Base-by-base conservation (phyloP, 306 rosid genomes). In the Castanea sativa region DNA sequence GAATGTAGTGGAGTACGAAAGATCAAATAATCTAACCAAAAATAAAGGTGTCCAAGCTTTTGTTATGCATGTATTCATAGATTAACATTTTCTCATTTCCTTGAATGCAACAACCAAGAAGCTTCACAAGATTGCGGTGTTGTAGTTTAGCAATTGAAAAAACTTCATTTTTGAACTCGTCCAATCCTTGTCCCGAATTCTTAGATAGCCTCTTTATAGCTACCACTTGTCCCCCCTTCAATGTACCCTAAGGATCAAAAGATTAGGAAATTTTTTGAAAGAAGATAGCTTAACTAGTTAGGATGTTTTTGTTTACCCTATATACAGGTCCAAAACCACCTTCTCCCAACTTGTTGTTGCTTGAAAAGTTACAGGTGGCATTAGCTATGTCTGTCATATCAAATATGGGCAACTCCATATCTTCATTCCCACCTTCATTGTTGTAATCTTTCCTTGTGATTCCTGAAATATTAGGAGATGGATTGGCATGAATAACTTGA, bases 261-360 rank as follows among this genome's bases (percentile, higher is more conserved):
- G 27, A 27, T 23, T 5, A 6, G 13, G 23, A 20, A 21, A 59
- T 9, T 20, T 59, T 59, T 0, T 82, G 5, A 49, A 49, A 49
- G 53, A 27, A 59, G 27, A 23, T 15, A 15, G 45, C 23, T 30
- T 15, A 30, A 3, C 10, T 6, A 15, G 43, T 59, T 30, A 64
- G 53, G 16, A 49, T 2, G 70, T 16, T 30, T 19, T 49, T 64
- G 14, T 27, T 35, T 91, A 85, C 93, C 84, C 4, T 74, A 58
- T 83, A 90, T 20, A 92, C 93, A 5, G 85, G 85, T 19, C 93
- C 97, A 77, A 92, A 92, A 19, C 91, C 92, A 55, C 94, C 96
- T 84, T 91, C 82, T 1, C 91, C 91, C 12, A 91, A 85, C 83
- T 80, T 91, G 3, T 86, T 83, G 35, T 68, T 6, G 21, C 19